Evolutionary conservation across 78 protist species (phyloP), one percentile per base, ranked within the genome.

Genomic region (Monocercomonoides exilis): DNA sequence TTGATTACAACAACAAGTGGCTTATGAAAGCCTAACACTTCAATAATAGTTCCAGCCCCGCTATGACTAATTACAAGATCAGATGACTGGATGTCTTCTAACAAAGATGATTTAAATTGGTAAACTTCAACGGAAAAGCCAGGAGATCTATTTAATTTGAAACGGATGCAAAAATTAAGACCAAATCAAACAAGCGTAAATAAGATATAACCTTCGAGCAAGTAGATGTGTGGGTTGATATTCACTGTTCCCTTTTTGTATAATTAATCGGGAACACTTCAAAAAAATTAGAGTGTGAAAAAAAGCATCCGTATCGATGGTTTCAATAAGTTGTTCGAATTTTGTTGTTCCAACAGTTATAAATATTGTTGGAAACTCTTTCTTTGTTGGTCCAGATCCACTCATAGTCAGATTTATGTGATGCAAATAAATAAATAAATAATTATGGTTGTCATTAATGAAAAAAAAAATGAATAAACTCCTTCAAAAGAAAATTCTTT

Each of bases 21-120:
- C 54, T 85, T 45, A 32, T 80, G 45, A 2, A 2, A 11, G 0
- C 45, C 6, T 32, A 92, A 81, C 4, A 46, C 86, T 46, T 92
- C 94, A 3, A 90, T 43, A 11, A 92, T 43, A 0, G 92, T 86
- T 38, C 94, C 94, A 0, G 94, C 89, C 11, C 94, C 94, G 0
- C 89, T 90, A 34, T 92, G 94, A 41, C 91, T 44, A 2, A 92
- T 81, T 41, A 92, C 84, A 3, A 87, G 43, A 32, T 85, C 88
- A 0, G 92, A 86, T 0, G 11, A 45, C 3, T 1, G 29, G 54
- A 90, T 77, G 79, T 92, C 80, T 0, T 54, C 63, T 5, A 4
- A 46, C 32, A 90, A 84, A 5, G 77, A 32, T 0, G 88, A 54
- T 77, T 36, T 81, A 77, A 77, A 89, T 34, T 41, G 44, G 77